phyloP scores from a whole-genome alignment of 371 early-diverging fungal genomes.

The Mortierella sp. region DNA sequence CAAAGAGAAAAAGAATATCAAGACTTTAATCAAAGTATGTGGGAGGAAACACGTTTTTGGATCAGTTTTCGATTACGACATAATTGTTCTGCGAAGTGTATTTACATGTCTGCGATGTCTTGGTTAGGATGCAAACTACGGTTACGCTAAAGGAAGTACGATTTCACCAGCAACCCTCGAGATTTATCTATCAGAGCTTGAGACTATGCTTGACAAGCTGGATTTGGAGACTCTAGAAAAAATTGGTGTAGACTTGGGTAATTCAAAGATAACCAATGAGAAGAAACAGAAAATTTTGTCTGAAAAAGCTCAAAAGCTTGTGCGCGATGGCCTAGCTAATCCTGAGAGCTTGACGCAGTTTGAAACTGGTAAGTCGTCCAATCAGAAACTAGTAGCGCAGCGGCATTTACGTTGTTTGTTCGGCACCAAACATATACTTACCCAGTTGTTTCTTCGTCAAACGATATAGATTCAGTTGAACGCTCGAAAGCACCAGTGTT shows the following conservation, averaged over 20 bases:
- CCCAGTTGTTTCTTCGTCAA: not conserved
- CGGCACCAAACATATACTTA: not conserved
- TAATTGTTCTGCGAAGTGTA: not conserved
- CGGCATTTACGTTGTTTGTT: not conserved
- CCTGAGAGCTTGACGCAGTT: slow-evolving; percentile 45
- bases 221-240: slow-evolving; percentile 50
- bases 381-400: not conserved
- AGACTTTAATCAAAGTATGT: slow-evolving; percentile 72
- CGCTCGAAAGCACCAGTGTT: not conserved
- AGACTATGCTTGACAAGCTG: slow-evolving; percentile 72
- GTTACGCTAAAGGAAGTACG: slow-evolving; percentile 64
- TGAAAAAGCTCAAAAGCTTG: slow-evolving; percentile 37
- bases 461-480: slow-evolving; percentile 16
- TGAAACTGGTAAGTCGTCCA: slow-evolving; percentile 25
- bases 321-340: slow-evolving; percentile 36
- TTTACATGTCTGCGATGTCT: not conserved
- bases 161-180: slow-evolving; percentile 70
- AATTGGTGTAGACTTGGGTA: slow-evolving; percentile 37
- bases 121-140: slow-evolving; percentile 77
- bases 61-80: not conserved
- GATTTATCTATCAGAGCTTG: slow-evolving; percentile 73
- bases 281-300: slow-evolving; percentile 43
- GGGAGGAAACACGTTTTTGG: not conserved
- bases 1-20: slow-evolving; percentile 93
- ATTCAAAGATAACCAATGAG: slow-evolving; percentile 18